A percentile compares a stretch with the other conserved stretches of the same genome.
These are phyloP conservation scores for Hypoxylon sp. DNA, from an alignment of 2,329 filamentous ascomycete species.

Conservation along the genomic window DNA sequence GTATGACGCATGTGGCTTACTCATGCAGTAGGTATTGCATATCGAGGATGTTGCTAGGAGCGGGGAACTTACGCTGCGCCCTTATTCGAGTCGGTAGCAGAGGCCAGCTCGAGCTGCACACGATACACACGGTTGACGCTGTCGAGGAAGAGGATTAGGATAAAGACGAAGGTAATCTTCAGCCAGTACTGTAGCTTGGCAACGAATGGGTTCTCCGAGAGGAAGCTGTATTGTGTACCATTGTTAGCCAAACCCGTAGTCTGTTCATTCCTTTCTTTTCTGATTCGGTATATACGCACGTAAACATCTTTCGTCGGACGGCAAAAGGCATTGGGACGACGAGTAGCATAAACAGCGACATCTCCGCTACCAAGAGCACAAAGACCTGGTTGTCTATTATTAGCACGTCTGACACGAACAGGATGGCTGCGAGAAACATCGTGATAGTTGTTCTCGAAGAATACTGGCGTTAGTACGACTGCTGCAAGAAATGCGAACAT, in stretches of 20 bases:
- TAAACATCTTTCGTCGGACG: slow-evolving; percentile 87
- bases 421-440: slow-evolving; percentile 1
- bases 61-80: slow-evolving; percentile 62
- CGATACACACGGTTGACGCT: slow-evolving; percentile 96
- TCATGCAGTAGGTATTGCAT: neutral
- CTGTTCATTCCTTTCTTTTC: slow-evolving; percentile 9
- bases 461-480: neutral
- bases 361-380: slow-evolving; percentile 85
- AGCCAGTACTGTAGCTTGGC: slow-evolving; percentile 97
- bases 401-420: slow-evolving; percentile 44
- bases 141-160: slow-evolving; percentile 97
- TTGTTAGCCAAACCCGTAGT: slow-evolving; percentile 12
- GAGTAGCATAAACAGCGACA: slow-evolving; percentile 83
- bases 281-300: slow-evolving; percentile 60
- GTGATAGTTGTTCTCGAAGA: slow-evolving; percentile 3
- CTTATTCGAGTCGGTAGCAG: slow-evolving; percentile 74
- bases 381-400: slow-evolving; percentile 75
- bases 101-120: slow-evolving; percentile 88
- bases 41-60: neutral
- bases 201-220: slow-evolving; percentile 86
- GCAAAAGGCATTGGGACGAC: slow-evolving; percentile 91
- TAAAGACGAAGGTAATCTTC: slow-evolving; percentile 99
- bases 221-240: slow-evolving; percentile 74
- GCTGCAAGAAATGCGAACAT: slow-evolving; percentile 48
- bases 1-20: slow-evolving; percentile 5